Conservation (phyloP, 495 filamentous ascomycete genomes). For the Aspergillus taichungensis region DNA sequence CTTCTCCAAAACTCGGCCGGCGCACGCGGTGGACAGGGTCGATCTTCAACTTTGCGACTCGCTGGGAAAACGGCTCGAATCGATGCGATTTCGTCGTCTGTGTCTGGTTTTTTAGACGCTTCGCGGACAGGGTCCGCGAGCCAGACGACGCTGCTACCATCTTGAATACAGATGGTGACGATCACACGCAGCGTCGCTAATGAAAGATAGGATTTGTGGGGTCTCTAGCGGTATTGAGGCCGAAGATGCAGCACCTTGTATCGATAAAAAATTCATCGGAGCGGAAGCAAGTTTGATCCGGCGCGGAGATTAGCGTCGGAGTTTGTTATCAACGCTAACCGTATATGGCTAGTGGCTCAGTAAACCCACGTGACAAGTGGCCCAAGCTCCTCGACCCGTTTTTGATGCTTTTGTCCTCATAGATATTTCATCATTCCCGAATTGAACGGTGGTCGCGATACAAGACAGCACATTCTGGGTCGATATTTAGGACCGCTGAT, state of each 20-base stretch:
- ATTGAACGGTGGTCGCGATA: too few relatives aligned
- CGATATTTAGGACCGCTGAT: too few relatives aligned
- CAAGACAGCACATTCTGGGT: too few relatives aligned
- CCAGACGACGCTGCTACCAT: constrained; percentile 55
- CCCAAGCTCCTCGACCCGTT: constrained; percentile 25
- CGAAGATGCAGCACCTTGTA: constrained; percentile 12
- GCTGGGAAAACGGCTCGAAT: constrained; percentile 87
- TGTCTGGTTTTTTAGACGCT: constrained; percentile 54
- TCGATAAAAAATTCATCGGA: constrained; percentile 40
- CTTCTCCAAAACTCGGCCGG: constrained; percentile 63
- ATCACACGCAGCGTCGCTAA: constrained; percentile 23
- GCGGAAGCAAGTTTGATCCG: constrained; percentile 29
- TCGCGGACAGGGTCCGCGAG: constrained; percentile 55
- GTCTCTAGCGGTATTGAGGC: background rate
- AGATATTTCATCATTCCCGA: too few relatives aligned
- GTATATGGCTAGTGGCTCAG: constrained; percentile 1
- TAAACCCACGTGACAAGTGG: constrained; percentile 26
- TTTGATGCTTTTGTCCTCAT: constrained; percentile 7
- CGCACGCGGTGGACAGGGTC: constrained; percentile 85
- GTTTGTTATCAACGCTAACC: constrained; percentile 9
- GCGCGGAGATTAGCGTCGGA: constrained; percentile 20
- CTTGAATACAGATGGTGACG: constrained; percentile 12
- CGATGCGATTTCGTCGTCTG: constrained; percentile 69
- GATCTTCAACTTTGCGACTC: constrained; percentile 88
- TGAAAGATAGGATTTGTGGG: constrained; percentile 7